Evolutionary conservation across 1,139 yeast genomes (phyloP), one percentile per base, ranked within the genome.

Genomic region (Suhomyces kunorum): DNA sequence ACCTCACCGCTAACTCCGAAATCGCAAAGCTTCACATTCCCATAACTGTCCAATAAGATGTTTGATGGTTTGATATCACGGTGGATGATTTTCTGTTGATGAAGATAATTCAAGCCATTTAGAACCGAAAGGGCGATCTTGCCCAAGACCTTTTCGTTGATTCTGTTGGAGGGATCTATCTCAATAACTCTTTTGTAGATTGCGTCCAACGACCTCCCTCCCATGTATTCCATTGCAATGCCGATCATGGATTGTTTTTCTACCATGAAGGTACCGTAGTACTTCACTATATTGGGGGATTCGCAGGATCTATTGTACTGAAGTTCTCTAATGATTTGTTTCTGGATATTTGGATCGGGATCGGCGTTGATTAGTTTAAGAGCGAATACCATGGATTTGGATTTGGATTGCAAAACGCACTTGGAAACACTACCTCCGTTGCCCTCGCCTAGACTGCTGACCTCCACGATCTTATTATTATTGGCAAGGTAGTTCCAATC

Each of bases 1-100:
- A 92, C 96, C 56, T 89, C 96, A 8, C 98, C 98, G 54, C 95
- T 84, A 24, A 92, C 98, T n/a, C 98, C 98, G 67, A 92, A 92
- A 66, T 92, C 98, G 66, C 98, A 92, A 34, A 92, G 69, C 60
- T 92, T 92, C 38, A 90, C 90, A 54, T 86, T 83, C 3, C 98
- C 98, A 8, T 67, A 54, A 2, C 66, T 61, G 55, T 87, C 92
- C 19, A 92, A 63, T 42, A 92, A 63, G 42, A 92, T 88, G 59
- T 92, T 92, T 47, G 89, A 95, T 1, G 98, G 98, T 58, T 92
- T 92, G 50, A 92, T 84, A 58, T 84, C 98, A 50, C 98, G 74
- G 62, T 92, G 98, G 46, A 92, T 89, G 47, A 92, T 88, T 48
- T 83, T 80, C 46, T 87, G 84, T 58, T 83, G 88, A 62, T 92